Evolutionary conservation across 225 moss, liverwort and hornwort genomes (phyloP).

Genomic region (Bryum argenteum): DNA sequence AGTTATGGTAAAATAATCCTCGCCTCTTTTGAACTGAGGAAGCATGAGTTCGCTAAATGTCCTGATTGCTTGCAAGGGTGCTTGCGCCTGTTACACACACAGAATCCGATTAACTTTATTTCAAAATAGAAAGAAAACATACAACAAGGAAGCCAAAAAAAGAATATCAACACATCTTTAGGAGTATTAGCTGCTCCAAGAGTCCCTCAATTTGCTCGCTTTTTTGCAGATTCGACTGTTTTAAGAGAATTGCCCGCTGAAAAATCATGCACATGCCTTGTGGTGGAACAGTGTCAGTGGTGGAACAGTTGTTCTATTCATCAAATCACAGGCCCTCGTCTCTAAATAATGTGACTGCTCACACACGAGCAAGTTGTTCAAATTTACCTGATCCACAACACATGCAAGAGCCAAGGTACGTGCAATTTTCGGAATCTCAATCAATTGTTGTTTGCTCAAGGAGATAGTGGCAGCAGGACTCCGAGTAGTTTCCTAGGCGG

Average conservation of each 20-base stretch:
- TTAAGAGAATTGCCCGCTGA: slow-evolving; percentile 85
- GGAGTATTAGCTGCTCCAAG: slow-evolving; percentile 65
- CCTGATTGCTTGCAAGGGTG: slow-evolving; percentile 83
- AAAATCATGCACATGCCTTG: slow-evolving; percentile 25
- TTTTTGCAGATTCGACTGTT: slow-evolving; percentile 78
- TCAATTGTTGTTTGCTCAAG: slow-evolving; percentile 73
- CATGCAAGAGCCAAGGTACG: slow-evolving; percentile 87
- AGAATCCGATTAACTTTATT: slow-evolving; percentile 14
- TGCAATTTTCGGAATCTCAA: slow-evolving; percentile 80
- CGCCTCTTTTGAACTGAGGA: slow-evolving; percentile 92
- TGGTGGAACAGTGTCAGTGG: slow-evolving; percentile 25
- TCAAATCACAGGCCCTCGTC: neutral
- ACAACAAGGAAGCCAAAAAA: neutral
- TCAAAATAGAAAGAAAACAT: slow-evolving; percentile 10
- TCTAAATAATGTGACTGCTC: neutral
- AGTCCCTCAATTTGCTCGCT: slow-evolving; percentile 73
- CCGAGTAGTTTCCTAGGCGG: slow-evolving; percentile 63
- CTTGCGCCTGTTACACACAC: slow-evolving; percentile 64
- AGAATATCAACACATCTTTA: no score
- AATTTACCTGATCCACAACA: slow-evolving; percentile 98
- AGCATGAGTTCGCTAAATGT: slow-evolving; percentile 83
- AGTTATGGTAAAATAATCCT: slow-evolving; percentile 65
- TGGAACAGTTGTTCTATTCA: neutral
- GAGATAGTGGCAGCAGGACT: slow-evolving; percentile 34
- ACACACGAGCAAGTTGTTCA: neutral